These are phyloP conservation scores for Helianthus tuberosus DNA, from an alignment of 129 eudicot species.

Conservation along the genomic window DNA sequence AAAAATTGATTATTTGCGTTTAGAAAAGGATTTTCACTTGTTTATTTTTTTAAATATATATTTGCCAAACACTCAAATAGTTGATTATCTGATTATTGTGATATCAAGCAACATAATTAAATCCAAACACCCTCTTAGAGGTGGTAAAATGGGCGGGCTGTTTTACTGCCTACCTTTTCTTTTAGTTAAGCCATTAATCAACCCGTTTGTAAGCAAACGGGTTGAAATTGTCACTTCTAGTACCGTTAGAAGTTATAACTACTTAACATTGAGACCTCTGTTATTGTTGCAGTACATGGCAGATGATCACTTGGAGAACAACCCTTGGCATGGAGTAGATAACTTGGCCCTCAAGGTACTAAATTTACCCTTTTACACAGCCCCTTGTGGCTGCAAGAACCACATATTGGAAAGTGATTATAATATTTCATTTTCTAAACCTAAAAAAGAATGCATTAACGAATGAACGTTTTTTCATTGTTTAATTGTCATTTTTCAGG, in stretches of 20 bases:
- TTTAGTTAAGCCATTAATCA: not conserved
- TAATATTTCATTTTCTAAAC: not conserved
- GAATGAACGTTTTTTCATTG: not conserved
- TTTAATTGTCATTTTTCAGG: constrained; percentile 47
- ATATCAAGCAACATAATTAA: no score
- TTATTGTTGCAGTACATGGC: constrained; percentile 78
- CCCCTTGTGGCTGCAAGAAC: constrained; percentile 4
- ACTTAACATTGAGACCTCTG: constrained; percentile 5
- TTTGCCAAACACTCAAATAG: no score
- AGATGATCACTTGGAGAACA: constrained; percentile 73
- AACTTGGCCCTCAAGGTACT: constrained; percentile 83
- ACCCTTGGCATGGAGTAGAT: constrained; percentile 95
- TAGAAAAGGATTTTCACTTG: no score
- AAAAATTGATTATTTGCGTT: no score
- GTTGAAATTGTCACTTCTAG: not conserved
- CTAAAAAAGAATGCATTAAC: not conserved
- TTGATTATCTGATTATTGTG: no score
- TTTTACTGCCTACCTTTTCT: not conserved
- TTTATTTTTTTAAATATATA: no score
- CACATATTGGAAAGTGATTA: constrained; percentile 10
- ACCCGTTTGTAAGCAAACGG: not conserved
- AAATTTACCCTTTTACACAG: not conserved
- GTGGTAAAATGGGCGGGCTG: no score
- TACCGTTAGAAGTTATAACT: not conserved
- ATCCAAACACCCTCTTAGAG: no score